Conservation (phyloP, 2,329 filamentous ascomycete species). For the Penicillium sp. region DNA sequence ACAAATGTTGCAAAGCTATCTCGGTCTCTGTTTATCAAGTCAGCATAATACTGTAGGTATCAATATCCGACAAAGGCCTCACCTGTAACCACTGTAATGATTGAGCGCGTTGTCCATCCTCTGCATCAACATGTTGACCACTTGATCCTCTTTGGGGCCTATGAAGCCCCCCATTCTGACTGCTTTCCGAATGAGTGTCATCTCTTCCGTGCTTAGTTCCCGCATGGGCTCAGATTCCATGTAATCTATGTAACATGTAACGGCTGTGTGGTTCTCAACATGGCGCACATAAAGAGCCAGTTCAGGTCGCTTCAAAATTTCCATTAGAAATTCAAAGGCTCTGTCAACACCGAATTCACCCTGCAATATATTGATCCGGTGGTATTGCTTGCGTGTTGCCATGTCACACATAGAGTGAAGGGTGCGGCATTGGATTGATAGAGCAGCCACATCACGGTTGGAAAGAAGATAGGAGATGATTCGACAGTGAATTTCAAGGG, state of each 20-base stretch:
- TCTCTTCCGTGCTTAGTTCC: constrained; percentile 13
- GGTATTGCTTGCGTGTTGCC: constrained; percentile 12
- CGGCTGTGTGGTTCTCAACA: constrained; percentile 8
- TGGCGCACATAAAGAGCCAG: constrained; percentile 22
- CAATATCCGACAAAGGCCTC: neutral
- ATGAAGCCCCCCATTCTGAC: constrained; percentile 15
- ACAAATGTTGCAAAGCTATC: constrained; percentile 5
- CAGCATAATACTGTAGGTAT: neutral
- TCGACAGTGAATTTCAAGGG: constrained; percentile 2
- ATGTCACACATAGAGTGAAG: constrained; percentile 18
- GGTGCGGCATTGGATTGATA: constrained; percentile 13
- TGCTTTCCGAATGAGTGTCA: constrained; percentile 11
- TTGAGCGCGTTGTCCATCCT: neutral
- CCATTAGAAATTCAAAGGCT: constrained; percentile 18
- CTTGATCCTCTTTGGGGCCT: neutral
- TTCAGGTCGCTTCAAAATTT: constrained; percentile 20
- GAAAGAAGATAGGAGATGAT: constrained; percentile 15
- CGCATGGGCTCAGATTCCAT: constrained; percentile 1
- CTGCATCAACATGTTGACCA: constrained; percentile 25
- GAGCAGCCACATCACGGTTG: constrained; percentile 15
- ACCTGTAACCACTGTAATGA: neutral
- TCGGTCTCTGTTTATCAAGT: neutral
- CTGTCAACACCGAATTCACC: constrained; percentile 3
- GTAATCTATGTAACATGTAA: neutral
- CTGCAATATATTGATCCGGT: constrained; percentile 9